These are phyloP conservation scores for Tuber magnatum DNA, from an alignment of 495 filamentous ascomycete genomes.

Conservation along the genomic window DNA sequence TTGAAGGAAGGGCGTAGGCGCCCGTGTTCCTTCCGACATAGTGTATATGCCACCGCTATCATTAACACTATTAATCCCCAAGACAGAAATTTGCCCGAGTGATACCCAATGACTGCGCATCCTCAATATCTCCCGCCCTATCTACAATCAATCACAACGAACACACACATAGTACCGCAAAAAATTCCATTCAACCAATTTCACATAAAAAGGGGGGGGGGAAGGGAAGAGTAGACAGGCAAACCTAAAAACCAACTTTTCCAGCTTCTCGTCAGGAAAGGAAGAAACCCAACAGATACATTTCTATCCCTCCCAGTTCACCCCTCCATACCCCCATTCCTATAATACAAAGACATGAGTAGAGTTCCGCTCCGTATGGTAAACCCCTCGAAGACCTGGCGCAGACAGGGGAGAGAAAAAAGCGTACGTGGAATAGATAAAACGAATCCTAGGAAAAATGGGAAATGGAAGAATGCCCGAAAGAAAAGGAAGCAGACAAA, in stretches of 20 bases:
- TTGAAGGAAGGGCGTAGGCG: not conserved
- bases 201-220: not conserved
- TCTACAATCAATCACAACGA: not conserved
- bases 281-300: not conserved
- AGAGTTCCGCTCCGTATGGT: not conserved
- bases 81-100: not conserved
- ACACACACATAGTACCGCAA: not conserved
- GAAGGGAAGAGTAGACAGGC: not conserved
- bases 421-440: not conserved
- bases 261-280: not conserved
- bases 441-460: not conserved
- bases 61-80: not conserved
- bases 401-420: not conserved
- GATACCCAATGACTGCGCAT: not conserved
- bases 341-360: conserved; percentile 3
- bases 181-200: not conserved
- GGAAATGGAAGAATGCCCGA: not conserved
- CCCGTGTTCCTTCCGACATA: not conserved
- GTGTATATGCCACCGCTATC: too few relatives aligned
- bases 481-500: not conserved
- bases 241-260: not conserved
- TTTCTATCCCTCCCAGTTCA: not conserved
- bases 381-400: not conserved
- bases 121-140: not conserved
- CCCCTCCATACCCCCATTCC: not conserved